Percentiles rank a stretch among this genome's conserved stretches.
phyloP scores from a whole-genome alignment of 2,329 filamentous ascomycete species.

The Pseudogymnoascus sp. region DNA sequence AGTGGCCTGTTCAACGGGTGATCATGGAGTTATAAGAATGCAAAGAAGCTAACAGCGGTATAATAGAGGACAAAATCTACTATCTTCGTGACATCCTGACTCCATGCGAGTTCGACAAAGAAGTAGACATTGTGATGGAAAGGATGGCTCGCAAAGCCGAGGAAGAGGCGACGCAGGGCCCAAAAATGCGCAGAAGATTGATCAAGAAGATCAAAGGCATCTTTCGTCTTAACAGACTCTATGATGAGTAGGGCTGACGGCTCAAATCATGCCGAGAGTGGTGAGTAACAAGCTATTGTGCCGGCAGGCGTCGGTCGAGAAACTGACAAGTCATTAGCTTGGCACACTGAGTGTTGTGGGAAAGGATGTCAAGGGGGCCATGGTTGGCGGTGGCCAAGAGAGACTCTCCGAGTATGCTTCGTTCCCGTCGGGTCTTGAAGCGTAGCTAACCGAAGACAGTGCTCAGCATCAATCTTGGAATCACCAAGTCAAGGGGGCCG shows the following conservation, averaged over 20 bases:
- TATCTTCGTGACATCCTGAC: slow-evolving; percentile 15
- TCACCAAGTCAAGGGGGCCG: background rate
- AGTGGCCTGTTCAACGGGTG: background rate
- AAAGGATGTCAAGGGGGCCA: background rate
- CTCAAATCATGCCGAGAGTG: background rate
- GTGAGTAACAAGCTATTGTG: background rate
- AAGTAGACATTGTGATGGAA: slow-evolving; percentile 12
- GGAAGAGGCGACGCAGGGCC: background rate
- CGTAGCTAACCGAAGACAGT: background rate
- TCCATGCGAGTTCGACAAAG: slow-evolving; percentile 15
- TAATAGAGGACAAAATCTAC: slow-evolving; percentile 17
- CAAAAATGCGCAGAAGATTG: background rate
- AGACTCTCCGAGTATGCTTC: background rate
- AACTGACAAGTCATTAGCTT: background rate
- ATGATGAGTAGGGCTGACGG: background rate
- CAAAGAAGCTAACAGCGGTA: background rate
- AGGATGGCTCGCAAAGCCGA: background rate
- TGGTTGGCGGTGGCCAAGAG: background rate
- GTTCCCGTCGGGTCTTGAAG: background rate
- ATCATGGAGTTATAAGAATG: background rate
- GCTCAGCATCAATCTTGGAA: background rate
- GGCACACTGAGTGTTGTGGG: background rate
- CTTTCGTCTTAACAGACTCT: background rate
- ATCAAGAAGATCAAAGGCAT: slow-evolving; percentile 1
- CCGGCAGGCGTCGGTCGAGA: background rate